Base-by-base conservation (phyloP, 768 basidiomycete species). In the Mycena indigotica region DNA sequence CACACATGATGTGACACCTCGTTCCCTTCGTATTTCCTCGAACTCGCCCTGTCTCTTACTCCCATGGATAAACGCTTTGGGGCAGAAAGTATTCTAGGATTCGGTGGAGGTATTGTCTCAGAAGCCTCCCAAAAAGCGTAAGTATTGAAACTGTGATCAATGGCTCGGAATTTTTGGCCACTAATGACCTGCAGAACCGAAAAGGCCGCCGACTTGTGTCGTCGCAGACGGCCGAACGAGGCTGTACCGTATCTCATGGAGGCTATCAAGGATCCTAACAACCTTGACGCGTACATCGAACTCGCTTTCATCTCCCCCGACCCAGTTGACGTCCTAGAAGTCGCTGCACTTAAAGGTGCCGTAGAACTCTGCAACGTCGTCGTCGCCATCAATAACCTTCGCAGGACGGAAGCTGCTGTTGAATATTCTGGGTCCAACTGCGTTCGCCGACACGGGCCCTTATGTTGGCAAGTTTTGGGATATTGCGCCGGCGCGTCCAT, bases 401-500 rank as follows among this genome's bases (percentile, higher is more conserved):
- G 38, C 38, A 77, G 76, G 75, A 5, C 68, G 70, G 38, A 53
- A 30, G 12, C 26, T 63, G 3, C 49, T 79, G 45, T 66, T 70
- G 32, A 49, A 61, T 17, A 49, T 52, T 19, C 58, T 78, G 2
- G 73, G 77, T 4, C 56, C 65, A 0, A 63, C 70, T 5, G 72
- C 68, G 45, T 80, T 81, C 57, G 70, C 74, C 19, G 75, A 76
- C 53, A 62, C 62, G 26, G 63, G 72, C 6, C 59, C 66, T 8
- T 49, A 66, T 29, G 74, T 75, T 8, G 77, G 75, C 2, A 56
- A 66, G 3, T 81, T 77, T 60, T 75, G 74, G 68, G 52, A 52
- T n/a, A 64, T 77, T 10, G 44, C 76, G 4, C 70, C 72, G 55
- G 77, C 79, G 4, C 69, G 78, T 1, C 79, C 77, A 13, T 79